Percentiles rank a stretch among this genome's conserved stretches.
Conservation (phyloP, 164 flowering plant species). For the Santalum album region DNA sequence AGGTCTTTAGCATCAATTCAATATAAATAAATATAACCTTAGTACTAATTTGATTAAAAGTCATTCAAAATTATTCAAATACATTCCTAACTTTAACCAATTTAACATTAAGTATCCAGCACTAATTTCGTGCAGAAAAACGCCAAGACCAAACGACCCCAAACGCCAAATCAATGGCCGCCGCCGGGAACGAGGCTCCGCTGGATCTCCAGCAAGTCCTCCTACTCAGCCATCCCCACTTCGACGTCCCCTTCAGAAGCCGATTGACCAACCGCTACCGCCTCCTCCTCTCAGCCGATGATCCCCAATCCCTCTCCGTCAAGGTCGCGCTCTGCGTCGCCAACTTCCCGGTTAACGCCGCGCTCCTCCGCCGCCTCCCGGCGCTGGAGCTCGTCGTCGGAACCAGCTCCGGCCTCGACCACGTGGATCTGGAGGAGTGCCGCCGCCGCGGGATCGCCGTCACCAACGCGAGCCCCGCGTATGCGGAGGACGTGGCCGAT, state of each 20-base stretch:
- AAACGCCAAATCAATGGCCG: too few relatives aligned
- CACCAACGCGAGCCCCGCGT: slow-evolving; percentile 24
- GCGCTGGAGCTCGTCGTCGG: slow-evolving; percentile 20
- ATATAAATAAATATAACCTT: too few relatives aligned
- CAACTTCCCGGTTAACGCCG: slow-evolving; percentile 14
- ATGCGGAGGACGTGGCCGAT: slow-evolving; percentile 38
- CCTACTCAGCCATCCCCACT: slow-evolving; percentile 16
- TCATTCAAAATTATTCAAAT: too few relatives aligned
- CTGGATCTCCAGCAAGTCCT: neutral
- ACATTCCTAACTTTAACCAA: too few relatives aligned
- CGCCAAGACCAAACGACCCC: too few relatives aligned
- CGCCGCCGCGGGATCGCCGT: slow-evolving; percentile 29
- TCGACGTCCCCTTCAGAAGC: slow-evolving; percentile 2
- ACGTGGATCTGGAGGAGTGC: slow-evolving; percentile 38
- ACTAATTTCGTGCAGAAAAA: too few relatives aligned
- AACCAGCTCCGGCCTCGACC: slow-evolving; percentile 29
- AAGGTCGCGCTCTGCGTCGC: slow-evolving; percentile 27
- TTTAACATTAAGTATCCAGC: too few relatives aligned
- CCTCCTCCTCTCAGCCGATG: slow-evolving; percentile 18
- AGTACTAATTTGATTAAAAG: too few relatives aligned
- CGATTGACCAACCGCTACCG: slow-evolving; percentile 6
- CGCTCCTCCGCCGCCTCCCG: slow-evolving; percentile 22
- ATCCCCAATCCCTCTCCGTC: slow-evolving; percentile 7
- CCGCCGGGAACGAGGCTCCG: too few relatives aligned
- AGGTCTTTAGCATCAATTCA: too few relatives aligned